Percentiles rank a stretch among this genome's conserved stretches.
phyloP scores from a whole-genome alignment of 352 stramenopile genomes.

The Phytophthora litchii region DNA sequence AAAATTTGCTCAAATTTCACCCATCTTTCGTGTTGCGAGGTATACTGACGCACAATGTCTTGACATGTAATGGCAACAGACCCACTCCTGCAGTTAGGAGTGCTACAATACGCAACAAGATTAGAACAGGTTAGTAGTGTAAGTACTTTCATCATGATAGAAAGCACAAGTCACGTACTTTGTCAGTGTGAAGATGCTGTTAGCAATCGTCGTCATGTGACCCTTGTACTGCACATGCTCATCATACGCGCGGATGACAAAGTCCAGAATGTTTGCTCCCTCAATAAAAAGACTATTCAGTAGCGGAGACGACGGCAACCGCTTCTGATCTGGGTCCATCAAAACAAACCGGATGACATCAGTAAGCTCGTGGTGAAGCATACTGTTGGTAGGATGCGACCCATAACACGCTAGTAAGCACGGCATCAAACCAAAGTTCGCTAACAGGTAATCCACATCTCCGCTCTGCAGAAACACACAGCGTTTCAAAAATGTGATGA shows the following conservation, averaged over 20 bases:
- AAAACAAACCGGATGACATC: slow-evolving; percentile 88
- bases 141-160: slow-evolving; percentile 1
- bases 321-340: slow-evolving; percentile 85
- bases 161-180: slow-evolving; percentile 52
- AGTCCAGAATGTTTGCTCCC: slow-evolving; percentile 75
- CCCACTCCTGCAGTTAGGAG: slow-evolving; percentile 68
- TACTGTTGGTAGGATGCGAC: slow-evolving; percentile 80
- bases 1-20: slow-evolving; percentile 76
- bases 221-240: slow-evolving; percentile 85
- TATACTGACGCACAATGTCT: slow-evolving; percentile 83
- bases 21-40: slow-evolving; percentile 70
- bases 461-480: slow-evolving; percentile 85
- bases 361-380: slow-evolving; percentile 86
- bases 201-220: slow-evolving; percentile 89
- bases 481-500: slow-evolving; percentile 85
- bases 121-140: slow-evolving; percentile 23
- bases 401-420: slow-evolving; percentile 81
- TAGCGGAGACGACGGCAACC: slow-evolving; percentile 74
- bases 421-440: slow-evolving; percentile 80
- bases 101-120: slow-evolving; percentile 38
- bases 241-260: slow-evolving; percentile 83
- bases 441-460: slow-evolving; percentile 69
- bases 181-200: slow-evolving; percentile 89
- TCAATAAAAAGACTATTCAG: slow-evolving; percentile 82
- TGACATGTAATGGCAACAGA: slow-evolving; percentile 67